Evolutionary conservation across 2,329 filamentous ascomycete genomes (phyloP), one percentile per base, ranked within the genome.

Genomic region (Aspergillus hortae): DNA sequence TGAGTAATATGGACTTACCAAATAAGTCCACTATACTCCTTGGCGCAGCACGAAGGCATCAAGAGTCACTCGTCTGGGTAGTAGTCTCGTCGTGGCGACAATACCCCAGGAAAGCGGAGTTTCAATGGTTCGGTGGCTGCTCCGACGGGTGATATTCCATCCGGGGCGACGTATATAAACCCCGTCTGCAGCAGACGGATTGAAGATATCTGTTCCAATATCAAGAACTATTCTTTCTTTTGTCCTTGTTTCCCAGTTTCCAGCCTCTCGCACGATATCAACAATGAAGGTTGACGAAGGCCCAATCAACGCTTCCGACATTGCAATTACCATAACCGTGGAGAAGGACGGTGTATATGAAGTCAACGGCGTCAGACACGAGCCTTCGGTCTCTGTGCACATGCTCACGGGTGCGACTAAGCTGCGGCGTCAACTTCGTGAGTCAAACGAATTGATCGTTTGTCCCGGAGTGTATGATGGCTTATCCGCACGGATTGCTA

Each of bases 401-500:
- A 59, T 68, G 38, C 60, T 62, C 21, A 59, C 62, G 0, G 65
- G 63, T 4, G 63, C 65, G n/a, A 60, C 61, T 21, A 67, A 67
- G 53, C 47, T 68, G 35, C 65, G 65, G 7, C 57, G 60, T 3
- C 60, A 63, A 53, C 49, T 68, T 4, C 59, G 55, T 6, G 64
- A 68, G 9, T 62, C 62, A 3, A 60, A 62, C 25, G 63, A 65
- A 4, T 44, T 67, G 47, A 67, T 88, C 36, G 76, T 86, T 2
- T 83, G 80, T 47, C 85, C 84, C 0, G 85, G 85, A 30, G 84
- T 88, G 2, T 87, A 87, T 62, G 85, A 89, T 73, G 85, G 85
- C 11, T 78, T 87, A 49, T 83, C 82, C 2, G 84, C 85, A 0
- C 75, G 85, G 1, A 79, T 88, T 51, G 84, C 84, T 1, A 73